These are phyloP conservation scores for Hypoxylon sp. DNA, from an alignment of 2,329 filamentous ascomycete species.

Conservation along the genomic window DNA sequence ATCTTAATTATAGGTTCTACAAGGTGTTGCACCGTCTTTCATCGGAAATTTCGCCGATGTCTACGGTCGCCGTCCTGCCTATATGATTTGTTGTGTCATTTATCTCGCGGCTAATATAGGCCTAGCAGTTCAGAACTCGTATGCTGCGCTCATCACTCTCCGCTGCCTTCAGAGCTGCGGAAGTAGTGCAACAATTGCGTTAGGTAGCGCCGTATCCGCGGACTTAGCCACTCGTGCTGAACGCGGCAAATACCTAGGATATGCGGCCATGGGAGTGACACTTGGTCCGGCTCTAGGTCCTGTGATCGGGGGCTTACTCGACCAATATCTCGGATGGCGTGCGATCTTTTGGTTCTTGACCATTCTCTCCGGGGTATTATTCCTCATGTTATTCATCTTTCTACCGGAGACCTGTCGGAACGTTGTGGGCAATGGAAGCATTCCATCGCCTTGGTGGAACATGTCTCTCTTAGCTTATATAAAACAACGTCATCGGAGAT, in stretches of 20 bases:
- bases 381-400: conserved; percentile 26
- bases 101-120: conserved; percentile 55
- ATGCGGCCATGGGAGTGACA: conserved; percentile 26
- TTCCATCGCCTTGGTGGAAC: conserved; percentile 22
- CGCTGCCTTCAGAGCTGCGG: conserved; percentile 41
- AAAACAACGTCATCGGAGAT: conserved; percentile 2
- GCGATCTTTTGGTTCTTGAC: conserved; percentile 45
- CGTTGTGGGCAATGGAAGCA: conserved; percentile 44
- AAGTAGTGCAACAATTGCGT: conserved; percentile 33
- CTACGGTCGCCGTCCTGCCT: conserved; percentile 58
- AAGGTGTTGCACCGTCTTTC: conserved; percentile 59
- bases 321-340: conserved; percentile 35
- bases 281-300: conserved; percentile 37
- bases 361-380: conserved; percentile 18
- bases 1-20: conserved; percentile 52
- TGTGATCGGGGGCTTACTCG: conserved; percentile 36
- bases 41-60: conserved; percentile 59
- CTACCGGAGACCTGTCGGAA: conserved; percentile 46
- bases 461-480: conserved; percentile 21
- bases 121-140: conserved; percentile 33
- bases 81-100: conserved; percentile 56
- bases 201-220: conserved; percentile 39
- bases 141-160: conserved; percentile 27
- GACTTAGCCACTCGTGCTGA: conserved; percentile 45
- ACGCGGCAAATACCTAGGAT: conserved; percentile 40